These are phyloP conservation scores for Harringtonia aguacate DNA, from an alignment of 2,329 filamentous ascomycete species.

Conservation along the genomic window DNA sequence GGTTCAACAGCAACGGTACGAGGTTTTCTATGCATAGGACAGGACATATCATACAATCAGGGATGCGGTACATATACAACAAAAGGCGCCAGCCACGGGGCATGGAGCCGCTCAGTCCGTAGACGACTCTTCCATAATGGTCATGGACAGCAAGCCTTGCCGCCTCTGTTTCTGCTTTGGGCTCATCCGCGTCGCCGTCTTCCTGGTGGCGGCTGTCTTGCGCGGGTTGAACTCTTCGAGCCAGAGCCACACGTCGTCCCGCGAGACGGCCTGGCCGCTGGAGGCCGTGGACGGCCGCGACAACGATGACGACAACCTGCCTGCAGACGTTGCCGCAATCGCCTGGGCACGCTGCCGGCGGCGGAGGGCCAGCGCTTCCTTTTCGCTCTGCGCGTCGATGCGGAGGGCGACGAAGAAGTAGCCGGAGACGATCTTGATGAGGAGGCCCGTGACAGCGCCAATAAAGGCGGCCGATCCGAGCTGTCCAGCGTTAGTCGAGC, in stretches of 20 bases:
- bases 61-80: too few species aligned
- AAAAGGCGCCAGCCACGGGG: too few species aligned
- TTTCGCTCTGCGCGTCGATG: conserved; percentile 18
- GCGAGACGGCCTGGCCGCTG: not conserved
- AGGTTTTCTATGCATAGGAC: too few species aligned
- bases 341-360: not conserved
- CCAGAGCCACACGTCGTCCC: conserved; percentile 13
- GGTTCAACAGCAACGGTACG: too few species aligned
- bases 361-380: conserved; percentile 3
- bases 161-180: not conserved
- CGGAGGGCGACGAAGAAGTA: conserved; percentile 41
- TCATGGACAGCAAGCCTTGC: not conserved
- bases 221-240: conserved; percentile 10
- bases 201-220: not conserved
- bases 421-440: conserved; percentile 46
- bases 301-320: too few species aligned
- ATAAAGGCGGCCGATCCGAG: conserved; percentile 56
- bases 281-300: too few species aligned
- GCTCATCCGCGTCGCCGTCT: not conserved
- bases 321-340: too few species aligned
- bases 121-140: conserved; percentile 2
- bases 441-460: conserved; percentile 51
- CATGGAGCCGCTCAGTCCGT: not conserved
- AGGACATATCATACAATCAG: too few species aligned
- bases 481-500: not conserved